Conservation (phyloP, 2,329 filamentous ascomycete genomes). For the Fusarium goolgardi region DNA sequence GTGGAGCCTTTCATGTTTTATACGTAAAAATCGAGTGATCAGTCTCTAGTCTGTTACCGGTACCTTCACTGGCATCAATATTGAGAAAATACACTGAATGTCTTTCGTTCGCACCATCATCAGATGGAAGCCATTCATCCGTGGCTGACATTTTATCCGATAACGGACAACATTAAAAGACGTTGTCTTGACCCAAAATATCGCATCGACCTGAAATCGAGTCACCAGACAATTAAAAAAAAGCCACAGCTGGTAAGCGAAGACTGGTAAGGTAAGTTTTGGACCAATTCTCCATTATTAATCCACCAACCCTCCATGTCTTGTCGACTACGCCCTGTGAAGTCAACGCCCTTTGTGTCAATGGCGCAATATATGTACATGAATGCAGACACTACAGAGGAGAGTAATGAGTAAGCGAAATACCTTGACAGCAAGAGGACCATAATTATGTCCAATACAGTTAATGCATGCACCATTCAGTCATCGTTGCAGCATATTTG, state of each 20-base stretch:
- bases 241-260: conserved; percentile 34
- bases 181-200: not conserved
- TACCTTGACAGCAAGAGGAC: not conserved
- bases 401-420: not conserved
- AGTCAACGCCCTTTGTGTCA: conserved; percentile 17
- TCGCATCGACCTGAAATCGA: conserved; percentile 1
- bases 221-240: conserved; percentile 25
- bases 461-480: not conserved
- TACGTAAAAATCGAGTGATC: conserved; percentile 37
- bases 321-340: conserved; percentile 37
- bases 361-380: conserved; percentile 23
- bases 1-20: conserved; percentile 23
- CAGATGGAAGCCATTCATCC: conserved; percentile 2
- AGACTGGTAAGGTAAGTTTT: conserved; percentile 11
- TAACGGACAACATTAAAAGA: conserved; percentile 6
- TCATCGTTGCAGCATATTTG: not conserved
- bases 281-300: conserved; percentile 35
- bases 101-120: not conserved
- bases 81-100: not conserved
- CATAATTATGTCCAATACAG: not conserved
- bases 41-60: not conserved
- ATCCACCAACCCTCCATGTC: conserved; percentile 32
- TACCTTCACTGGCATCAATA: not conserved
- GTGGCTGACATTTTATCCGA: conserved; percentile 19
- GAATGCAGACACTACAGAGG: not conserved